A percentile compares a stretch with the other conserved stretches of the same genome.
Evolutionary conservation across 164 flowering plant species (phyloP).

Genomic region (Litsea cubeba): DNA sequence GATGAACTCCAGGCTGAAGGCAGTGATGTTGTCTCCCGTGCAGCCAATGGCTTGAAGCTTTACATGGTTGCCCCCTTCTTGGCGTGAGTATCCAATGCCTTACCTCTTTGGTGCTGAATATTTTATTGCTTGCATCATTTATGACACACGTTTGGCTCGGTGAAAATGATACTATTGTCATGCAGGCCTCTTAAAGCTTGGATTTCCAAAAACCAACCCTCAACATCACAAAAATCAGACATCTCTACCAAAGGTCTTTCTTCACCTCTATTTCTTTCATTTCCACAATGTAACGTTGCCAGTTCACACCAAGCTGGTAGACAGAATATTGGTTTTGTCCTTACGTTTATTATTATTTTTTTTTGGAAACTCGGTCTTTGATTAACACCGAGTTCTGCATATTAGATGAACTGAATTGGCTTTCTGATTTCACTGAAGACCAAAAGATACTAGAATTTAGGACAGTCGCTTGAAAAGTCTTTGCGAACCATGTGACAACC

Average conservation of each 20-base stretch:
- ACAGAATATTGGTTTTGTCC: too few species aligned
- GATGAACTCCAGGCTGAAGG: constrained; percentile 79
- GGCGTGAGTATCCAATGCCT: constrained; percentile 38
- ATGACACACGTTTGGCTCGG: not conserved
- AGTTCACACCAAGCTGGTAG: too few species aligned
- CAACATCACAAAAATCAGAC: constrained; percentile 40
- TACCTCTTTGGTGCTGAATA: not conserved
- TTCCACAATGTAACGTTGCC: not conserved
- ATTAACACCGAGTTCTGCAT: too few species aligned
- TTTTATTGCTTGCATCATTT: not conserved
- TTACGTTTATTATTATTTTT: too few species aligned
- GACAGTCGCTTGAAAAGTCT: too few species aligned
- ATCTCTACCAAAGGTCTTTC: constrained; percentile 57
- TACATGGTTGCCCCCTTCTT: constrained; percentile 95
- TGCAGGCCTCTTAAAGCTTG: constrained; percentile 80
- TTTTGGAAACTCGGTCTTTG: too few species aligned
- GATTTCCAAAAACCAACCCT: constrained; percentile 61
- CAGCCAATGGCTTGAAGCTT: constrained; percentile 71
- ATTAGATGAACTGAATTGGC: too few species aligned
- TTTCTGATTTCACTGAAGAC: too few species aligned
- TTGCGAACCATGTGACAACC: too few species aligned
- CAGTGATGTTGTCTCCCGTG: constrained; percentile 69
- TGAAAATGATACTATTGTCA: constrained; percentile 1
- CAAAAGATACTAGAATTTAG: too few species aligned
- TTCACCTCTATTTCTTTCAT: not conserved